Evolutionary conservation across 225 moss, liverwort and hornwort species (phyloP), one percentile per base, ranked within the genome.

Genomic region (Pseudisothecium myosuroides): DNA sequence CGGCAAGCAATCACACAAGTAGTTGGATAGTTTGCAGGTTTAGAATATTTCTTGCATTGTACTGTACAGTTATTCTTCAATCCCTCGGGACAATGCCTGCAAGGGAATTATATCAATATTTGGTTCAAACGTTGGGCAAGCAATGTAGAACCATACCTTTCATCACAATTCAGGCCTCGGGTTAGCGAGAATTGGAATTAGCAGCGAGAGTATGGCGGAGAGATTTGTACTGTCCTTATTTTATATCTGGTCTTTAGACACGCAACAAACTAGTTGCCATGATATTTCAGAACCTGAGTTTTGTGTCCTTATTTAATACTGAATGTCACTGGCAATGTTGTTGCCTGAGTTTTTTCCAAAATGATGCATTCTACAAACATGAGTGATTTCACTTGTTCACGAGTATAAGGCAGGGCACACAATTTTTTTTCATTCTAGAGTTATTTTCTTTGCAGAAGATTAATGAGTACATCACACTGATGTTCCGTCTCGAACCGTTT

Each of bases 61-160:
- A 84, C 5, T 76, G 76, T 76, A 76, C n/a, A 91, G 89, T 91
- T 56, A 83, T 92, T 89, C 88, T 91, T 93, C 77, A 88, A 88
- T 86, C 69, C 90, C 79, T 86, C 67, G 83, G 86, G 89, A 58
- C 68, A 80, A 86, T 86, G 80, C 58, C 88, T 92, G 92, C 87
- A 50, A 69, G 87, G 54, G 85, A 84, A 88, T 56, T 58, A 43
- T 85, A 77, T 69, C 17, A 74, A 9, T 76, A 93, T 67, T 55
- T 89, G 87, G 90, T 68, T 89, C 67, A 65, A 59, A 73, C 77
- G 59, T 92, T 92, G 87, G 75, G 77, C 89, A 77, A 92, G 83
- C 88, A 90, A 77, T 92, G 31, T 86, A 81, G 89, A 66, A 84
- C 87, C 89, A 82, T 82, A 80, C 62, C 72, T 73, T 87, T 85